Evolutionary conservation across 768 basidiomycete species (phyloP).

Genomic region (Lactarius tabidus): DNA sequence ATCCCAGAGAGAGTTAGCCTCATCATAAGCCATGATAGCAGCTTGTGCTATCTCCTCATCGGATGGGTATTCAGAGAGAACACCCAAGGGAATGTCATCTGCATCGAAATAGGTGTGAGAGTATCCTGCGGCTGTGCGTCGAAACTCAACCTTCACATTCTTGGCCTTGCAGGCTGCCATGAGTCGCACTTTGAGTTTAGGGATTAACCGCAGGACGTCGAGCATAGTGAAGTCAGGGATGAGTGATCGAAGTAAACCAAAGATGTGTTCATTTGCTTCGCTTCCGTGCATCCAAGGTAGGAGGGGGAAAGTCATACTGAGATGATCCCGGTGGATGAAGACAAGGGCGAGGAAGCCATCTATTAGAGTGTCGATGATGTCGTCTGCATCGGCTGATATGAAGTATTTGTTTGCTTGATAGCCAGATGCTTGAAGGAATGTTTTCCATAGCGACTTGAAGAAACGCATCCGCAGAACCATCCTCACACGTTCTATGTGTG

Average conservation of each 20-base stretch:
- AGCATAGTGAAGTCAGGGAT: slow-evolving; percentile 29
- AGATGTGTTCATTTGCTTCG: slow-evolving; percentile 32
- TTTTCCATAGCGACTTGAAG: slow-evolving; percentile 30
- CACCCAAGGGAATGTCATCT: slow-evolving; percentile 7
- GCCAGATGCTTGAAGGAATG: slow-evolving; percentile 26
- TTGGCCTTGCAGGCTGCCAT: slow-evolving; percentile 20
- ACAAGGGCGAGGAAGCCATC: slow-evolving; percentile 28
- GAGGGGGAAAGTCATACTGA: slow-evolving; percentile 25
- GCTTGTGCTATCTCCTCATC: not conserved
- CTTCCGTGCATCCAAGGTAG: slow-evolving; percentile 36
- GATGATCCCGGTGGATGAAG: slow-evolving; percentile 23
- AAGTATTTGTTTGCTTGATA: slow-evolving; percentile 26
- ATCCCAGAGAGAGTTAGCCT: not conserved
- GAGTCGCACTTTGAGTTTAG: slow-evolving; percentile 26
- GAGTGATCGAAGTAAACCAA: slow-evolving; percentile 28
- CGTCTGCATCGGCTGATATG: slow-evolving; percentile 28
- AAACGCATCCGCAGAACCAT: slow-evolving; percentile 28
- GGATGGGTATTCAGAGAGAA: not conserved
- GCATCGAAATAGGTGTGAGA: slow-evolving; percentile 28
- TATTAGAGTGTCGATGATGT: slow-evolving; percentile 29
- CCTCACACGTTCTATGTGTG: slow-evolving; percentile 27
- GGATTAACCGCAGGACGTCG: slow-evolving; percentile 27
- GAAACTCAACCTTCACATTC: slow-evolving; percentile 13
- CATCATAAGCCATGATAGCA: not conserved
- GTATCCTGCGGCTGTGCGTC: slow-evolving; percentile 26